Evolutionary conservation across 176 grass and related monocot species (phyloP).

Genomic region (Triticum timopheevii): DNA sequence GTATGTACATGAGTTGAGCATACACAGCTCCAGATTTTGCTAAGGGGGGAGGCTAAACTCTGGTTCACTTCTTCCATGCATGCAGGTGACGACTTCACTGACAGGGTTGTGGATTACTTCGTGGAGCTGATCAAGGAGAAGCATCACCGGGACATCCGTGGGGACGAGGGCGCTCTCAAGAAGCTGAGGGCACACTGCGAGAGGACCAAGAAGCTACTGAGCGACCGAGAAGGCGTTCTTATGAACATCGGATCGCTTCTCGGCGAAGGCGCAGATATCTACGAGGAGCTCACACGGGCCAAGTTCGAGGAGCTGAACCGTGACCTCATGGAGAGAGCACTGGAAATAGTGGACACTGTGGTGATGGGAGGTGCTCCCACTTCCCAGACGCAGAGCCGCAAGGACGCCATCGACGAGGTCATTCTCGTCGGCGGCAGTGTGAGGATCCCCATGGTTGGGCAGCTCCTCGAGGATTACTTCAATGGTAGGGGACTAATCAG

Average conservation of each 20-base stretch:
- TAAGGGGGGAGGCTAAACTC: neutral
- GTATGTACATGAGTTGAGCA: neutral
- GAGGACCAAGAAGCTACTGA: neutral
- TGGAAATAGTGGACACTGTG: neutral
- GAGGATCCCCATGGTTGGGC: neutral
- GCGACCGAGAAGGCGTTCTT: neutral
- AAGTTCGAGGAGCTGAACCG: neutral
- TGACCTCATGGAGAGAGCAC: neutral
- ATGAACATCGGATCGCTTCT: neutral
- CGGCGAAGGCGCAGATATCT: neutral
- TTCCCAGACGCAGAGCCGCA: neutral
- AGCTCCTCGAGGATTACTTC: neutral
- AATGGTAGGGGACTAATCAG: neutral
- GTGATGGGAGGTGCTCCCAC: neutral
- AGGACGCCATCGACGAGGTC: neutral
- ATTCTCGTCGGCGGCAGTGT: neutral
- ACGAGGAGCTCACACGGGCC: neutral
- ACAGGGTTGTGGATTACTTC: neutral
- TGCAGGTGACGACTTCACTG: neutral
- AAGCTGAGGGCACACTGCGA: neutral
- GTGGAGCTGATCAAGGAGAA: neutral
- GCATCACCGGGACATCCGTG: neutral
- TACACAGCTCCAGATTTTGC: neutral
- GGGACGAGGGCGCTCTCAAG: neutral
- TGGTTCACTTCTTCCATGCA: no score